Conservation (phyloP, 495 filamentous ascomycete genomes). For the Podospora sp. region DNA sequence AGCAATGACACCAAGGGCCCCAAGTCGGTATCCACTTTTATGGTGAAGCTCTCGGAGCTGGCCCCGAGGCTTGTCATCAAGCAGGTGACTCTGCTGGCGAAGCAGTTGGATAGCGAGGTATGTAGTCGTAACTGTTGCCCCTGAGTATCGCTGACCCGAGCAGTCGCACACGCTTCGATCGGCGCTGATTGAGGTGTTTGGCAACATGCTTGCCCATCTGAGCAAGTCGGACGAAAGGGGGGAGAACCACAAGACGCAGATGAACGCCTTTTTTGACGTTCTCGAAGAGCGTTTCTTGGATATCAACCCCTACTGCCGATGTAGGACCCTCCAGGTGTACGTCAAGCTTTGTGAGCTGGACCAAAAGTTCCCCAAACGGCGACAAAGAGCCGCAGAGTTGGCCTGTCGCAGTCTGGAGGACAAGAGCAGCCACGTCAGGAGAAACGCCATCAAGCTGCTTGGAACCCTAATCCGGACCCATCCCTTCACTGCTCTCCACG, state of each 20-base stretch:
- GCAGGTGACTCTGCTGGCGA: conserved; percentile 91
- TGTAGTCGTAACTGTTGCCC: conserved; percentile 50
- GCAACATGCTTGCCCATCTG: conserved; percentile 90
- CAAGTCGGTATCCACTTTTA: conserved; percentile 97
- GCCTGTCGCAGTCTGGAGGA: conserved; percentile 89
- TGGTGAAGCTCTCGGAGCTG: conserved; percentile 94
- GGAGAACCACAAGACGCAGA: conserved; percentile 89
- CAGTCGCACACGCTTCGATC: conserved; percentile 88
- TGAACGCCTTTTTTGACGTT: conserved; percentile 95
- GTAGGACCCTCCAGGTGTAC: conserved; percentile 89
- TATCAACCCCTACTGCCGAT: conserved; percentile 94
- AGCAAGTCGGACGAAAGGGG: conserved; percentile 87
- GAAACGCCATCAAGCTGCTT: conserved; percentile 92
- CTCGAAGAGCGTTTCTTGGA: conserved; percentile 95
- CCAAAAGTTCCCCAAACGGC: conserved; percentile 89
- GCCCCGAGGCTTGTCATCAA: conserved; percentile 91
- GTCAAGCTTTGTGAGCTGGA: conserved; percentile 89
- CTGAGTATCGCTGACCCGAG: conserved; percentile 29
- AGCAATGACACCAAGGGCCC: conserved; percentile 92
- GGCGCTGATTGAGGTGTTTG: conserved; percentile 95
- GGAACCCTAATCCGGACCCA: conserved; percentile 87
- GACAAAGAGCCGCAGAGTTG: conserved; percentile 82
- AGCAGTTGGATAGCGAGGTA: conserved; percentile 86
- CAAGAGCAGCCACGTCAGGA: conserved; percentile 95
- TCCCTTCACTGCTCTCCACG: conserved; percentile 90